Conservation (phyloP, 148 eudicot genomes). For the Dysphania ambrosioides region DNA sequence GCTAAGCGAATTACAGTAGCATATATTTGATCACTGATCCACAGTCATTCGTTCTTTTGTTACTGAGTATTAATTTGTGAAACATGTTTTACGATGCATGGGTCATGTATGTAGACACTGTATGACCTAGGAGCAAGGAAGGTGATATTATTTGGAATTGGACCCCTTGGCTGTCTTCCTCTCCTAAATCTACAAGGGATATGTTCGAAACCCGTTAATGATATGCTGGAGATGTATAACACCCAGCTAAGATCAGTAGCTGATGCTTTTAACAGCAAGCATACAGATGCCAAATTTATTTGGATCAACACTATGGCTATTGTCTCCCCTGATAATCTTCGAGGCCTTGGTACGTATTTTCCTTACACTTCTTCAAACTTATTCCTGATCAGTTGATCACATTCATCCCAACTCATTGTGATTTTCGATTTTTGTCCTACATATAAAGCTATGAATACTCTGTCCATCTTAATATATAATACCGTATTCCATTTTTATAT, state of each 20-base stretch:
- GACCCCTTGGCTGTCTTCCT: slow-evolving; percentile 54
- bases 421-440: too few relatives aligned
- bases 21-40: neutral
- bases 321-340: slow-evolving; percentile 24
- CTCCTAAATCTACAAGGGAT: slow-evolving; percentile 9
- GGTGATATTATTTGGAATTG: slow-evolving; percentile 44
- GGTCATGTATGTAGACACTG: slow-evolving; percentile 22
- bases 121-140: slow-evolving; percentile 52
- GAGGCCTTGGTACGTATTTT: slow-evolving; percentile 26
- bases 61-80: too few relatives aligned
- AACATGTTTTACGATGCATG: too few relatives aligned
- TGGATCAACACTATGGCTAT: slow-evolving; percentile 39
- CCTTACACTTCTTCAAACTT: too few relatives aligned
- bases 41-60: too few relatives aligned
- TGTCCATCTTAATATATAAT: too few relatives aligned
- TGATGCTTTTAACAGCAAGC: slow-evolving; percentile 25
- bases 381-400: too few relatives aligned
- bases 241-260: slow-evolving; percentile 31
- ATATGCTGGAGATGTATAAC: slow-evolving; percentile 34
- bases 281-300: slow-evolving; percentile 33
- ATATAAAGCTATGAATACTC: neutral
- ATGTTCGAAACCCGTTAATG: slow-evolving; percentile 32
- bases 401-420: too few relatives aligned
- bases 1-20: neutral
- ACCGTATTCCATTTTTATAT: neutral